Base-by-base conservation (phyloP, 495 filamentous ascomycete genomes). In the Hypomontagnella monticulosa region DNA sequence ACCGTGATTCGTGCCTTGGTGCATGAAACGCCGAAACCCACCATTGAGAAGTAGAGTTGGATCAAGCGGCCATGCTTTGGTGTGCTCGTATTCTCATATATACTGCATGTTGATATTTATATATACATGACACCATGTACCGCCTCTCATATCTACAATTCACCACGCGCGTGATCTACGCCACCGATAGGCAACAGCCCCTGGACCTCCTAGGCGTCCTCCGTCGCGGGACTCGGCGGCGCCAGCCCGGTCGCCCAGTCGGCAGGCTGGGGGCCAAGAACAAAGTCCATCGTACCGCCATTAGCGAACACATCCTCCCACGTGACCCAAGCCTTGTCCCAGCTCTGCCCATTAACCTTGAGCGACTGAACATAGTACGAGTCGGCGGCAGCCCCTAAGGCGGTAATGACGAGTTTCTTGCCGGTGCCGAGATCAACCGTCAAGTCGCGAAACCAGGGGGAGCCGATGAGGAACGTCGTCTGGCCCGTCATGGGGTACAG, bases 401-500 rank as follows among this genome's bases (percentile, higher is more conserved):
- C 75, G 1, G 78, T 85, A 54, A 90, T 87, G 2, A 72, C 75
- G n/a, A 90, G 72, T 15, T 71, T 81, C 66, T 83, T 84, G 52
- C 82, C 81, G 6, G 67, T 76, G 27, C 81, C 84, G 33, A 89
- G 78, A 3, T 81, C 78, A 72, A 91, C 83, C 3, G 79, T 84
- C 37, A 88, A 71, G 57, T 87, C 77, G 0, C 72, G 67, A 72
- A 90, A 87, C 86, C 86, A 89, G 0, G 88, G 87, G 9, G 84
- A 85, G 0, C 78, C 83, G 58, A 90, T 73, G 16, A 91, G 79
- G 68, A 90, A 91, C 3, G 84, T 86, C 0, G 87, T 85, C 69
- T 88, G 85, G 0, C 84, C 86, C 5, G 83, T 86, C 16, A 90
- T 77, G 0, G 88, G 88, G 67, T 88, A 91, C 12, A 91, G 81